Evolutionary conservation across 192 early-diverging fungal genomes (phyloP), one percentile per base, ranked within the genome.

Genomic region (Coemansia guatemalensis): DNA sequence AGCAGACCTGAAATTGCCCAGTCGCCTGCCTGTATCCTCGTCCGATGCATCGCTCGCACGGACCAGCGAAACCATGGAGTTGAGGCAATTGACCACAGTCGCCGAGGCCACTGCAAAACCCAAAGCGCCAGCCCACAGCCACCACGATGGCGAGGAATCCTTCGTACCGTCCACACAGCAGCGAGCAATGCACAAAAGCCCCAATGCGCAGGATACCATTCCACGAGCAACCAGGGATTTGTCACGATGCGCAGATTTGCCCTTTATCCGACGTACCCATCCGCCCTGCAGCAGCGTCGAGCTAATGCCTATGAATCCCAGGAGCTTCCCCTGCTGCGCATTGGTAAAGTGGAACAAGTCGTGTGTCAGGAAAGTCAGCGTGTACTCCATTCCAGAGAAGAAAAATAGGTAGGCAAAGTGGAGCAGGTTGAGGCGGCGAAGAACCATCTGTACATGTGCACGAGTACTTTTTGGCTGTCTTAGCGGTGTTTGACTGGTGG

Each of bases 361-460:
- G 71, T 92, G 92, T 0, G 97, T 99, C 60, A 97, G 76, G 72
- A 99, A 99, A 2, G 94, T 93, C 53, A 99, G 83, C 1, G 95
- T 99, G 82, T 97, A 99, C 83, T 99, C 97, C 94, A 99, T 96
- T 1, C 97, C 96, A 3, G 92, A 92, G 66, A 97, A 99, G 56
- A 93, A 83, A 65, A 99, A 93, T 41, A 96, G 82, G 68, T 92
- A 95, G 17, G 88, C 73, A 64, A 93, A 95, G 68, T 97, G 95
- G 23, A 93, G 72, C 29, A 74, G 60, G 21, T 88, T 88, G 30
- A 99, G 86, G 9, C 78, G 65, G 9, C 76, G 67, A 8, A 85
- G 65, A 12, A 72, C 41, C 7, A 33, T 54, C 8, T 50, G 67
- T 30, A 53, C 58, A 30, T 41, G 30, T 14, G 30, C 26, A 8